Evolutionary conservation across 768 basidiomycete genomes (phyloP).

Genomic region (Galerina sulciceps): DNA sequence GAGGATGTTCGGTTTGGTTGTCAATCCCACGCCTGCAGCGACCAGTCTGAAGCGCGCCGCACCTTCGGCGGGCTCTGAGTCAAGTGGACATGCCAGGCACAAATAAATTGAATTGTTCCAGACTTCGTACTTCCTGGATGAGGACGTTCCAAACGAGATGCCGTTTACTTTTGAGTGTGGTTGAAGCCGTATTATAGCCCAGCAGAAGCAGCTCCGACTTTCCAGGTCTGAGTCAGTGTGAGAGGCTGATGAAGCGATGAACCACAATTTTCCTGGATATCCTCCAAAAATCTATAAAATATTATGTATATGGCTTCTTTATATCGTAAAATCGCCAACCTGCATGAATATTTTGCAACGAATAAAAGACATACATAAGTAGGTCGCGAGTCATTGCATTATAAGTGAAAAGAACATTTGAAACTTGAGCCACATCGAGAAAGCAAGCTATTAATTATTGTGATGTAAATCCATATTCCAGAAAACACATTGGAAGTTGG

Average conservation of each 20-base stretch:
- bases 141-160: background rate
- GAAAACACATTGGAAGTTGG: constrained; percentile 2
- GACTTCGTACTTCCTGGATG: background rate
- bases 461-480: constrained; percentile 10
- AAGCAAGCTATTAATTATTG: constrained; percentile 14
- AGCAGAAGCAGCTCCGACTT: too few species aligned
- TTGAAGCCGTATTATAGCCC: too few species aligned
- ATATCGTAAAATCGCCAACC: background rate
- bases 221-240: background rate
- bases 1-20: constrained; percentile 2
- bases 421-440: too few species aligned
- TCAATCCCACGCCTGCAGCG: constrained; percentile 12
- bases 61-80: background rate
- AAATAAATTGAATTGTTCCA: background rate
- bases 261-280: too few species aligned
- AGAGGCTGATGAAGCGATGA: background rate
- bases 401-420: too few species aligned
- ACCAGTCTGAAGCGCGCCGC: constrained; percentile 1
- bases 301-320: too few species aligned
- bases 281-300: too few species aligned
- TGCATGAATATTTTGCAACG: background rate
- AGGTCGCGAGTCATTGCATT: too few species aligned
- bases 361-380: background rate
- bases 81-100: constrained; percentile 8
- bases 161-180: background rate